Evolutionary conservation across 2,329 filamentous ascomycete species (phyloP).

Genomic region (Ophiostoma triangulosporum): DNA sequence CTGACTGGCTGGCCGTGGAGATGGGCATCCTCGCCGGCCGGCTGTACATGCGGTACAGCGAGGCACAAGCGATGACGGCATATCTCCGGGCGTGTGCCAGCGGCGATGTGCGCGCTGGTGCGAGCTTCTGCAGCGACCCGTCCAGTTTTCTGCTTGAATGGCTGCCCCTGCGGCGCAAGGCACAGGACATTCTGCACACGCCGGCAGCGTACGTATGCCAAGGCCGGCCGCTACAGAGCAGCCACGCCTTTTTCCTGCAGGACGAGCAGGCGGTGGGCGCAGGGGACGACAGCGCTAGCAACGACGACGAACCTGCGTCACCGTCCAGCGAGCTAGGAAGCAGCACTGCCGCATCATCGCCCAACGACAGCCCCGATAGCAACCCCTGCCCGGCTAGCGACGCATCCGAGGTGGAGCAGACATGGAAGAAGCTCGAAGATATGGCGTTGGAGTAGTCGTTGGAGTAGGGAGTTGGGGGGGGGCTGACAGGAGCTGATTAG

Average conservation of each 20-base stretch:
- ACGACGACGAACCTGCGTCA: background rate
- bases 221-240: slow-evolving; percentile 31
- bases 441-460: background rate
- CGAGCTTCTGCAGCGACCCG: slow-evolving; percentile 20
- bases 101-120: too few species aligned
- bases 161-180: slow-evolving; percentile 38
- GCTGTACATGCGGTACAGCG: slow-evolving; percentile 42
- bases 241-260: slow-evolving; percentile 38
- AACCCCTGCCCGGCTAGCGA: background rate
- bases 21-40: slow-evolving; percentile 47
- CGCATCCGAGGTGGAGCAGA: background rate
- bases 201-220: slow-evolving; percentile 45
- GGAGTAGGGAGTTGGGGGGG: background rate
- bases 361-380: background rate
- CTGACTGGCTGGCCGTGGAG: slow-evolving; percentile 41
- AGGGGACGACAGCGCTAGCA: background rate
- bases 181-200: slow-evolving; percentile 42
- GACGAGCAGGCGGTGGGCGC: background rate
- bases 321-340: too few species aligned
- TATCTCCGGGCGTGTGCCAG: slow-evolving; percentile 20
- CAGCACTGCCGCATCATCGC: background rate
- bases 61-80: slow-evolving; percentile 25
- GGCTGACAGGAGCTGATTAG: background rate
- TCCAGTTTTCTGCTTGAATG: slow-evolving; percentile 41
- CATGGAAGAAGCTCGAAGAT: background rate